Evolutionary conservation across 163 green algal genomes (phyloP).

Genomic region (Trebouxia gelatinosa): DNA sequence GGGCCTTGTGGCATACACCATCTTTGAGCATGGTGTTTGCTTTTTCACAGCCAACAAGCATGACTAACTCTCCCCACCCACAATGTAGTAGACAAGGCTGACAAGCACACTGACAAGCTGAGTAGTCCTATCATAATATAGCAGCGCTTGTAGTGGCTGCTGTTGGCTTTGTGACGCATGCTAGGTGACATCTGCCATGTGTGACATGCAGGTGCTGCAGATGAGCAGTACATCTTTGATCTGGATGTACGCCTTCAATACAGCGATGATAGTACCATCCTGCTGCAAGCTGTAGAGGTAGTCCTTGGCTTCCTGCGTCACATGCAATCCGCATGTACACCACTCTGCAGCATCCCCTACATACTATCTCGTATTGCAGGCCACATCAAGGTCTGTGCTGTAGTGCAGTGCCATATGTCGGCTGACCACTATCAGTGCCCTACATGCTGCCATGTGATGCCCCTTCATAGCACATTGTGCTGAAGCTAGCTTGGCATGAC

Average conservation of each 20-base stretch:
- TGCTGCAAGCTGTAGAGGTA: conserved; percentile 47
- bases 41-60: not conserved
- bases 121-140: not conserved
- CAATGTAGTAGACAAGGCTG: no score
- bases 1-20: no score
- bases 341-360: not conserved
- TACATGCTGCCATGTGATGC: no score
- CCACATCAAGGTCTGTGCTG: no score
- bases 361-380: no score
- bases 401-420: no score
- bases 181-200: not conserved
- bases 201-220: conserved; percentile 36
- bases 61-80: not conserved
- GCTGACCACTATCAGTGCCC: no score
- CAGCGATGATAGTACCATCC: conserved; percentile 43
- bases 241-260: conserved; percentile 53
- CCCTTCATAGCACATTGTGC: not conserved
- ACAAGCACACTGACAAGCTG: not conserved
- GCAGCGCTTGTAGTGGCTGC: not conserved
- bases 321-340: not conserved
- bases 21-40: not conserved
- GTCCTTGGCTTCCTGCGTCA: not conserved
- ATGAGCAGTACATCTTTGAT: conserved; percentile 62
- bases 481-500: not conserved
- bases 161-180: not conserved